Conservation (phyloP, 140 eudicot species). For the Flaveria floridana region DNA sequence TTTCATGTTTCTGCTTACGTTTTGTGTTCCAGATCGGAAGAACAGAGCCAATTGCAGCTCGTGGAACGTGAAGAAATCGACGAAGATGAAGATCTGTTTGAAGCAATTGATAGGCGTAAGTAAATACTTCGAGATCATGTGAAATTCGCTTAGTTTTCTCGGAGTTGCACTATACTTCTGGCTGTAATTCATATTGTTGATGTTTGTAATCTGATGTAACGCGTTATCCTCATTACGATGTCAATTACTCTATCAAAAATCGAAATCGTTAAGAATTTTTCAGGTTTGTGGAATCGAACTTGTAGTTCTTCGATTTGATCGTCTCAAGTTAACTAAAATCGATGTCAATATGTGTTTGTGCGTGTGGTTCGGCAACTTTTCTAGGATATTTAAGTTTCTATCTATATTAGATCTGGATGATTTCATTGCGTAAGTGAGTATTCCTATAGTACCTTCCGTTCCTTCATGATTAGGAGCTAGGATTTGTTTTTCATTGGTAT, state of each 20-base stretch:
- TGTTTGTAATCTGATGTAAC: neutral
- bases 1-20: slow-evolving; percentile 21
- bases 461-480: slow-evolving; percentile 15
- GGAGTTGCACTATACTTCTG: neutral
- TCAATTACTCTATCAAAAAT: neutral
- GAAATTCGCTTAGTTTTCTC: slow-evolving; percentile 19
- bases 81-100: slow-evolving; percentile 85
- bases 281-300: neutral
- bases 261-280: neutral
- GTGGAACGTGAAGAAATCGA: slow-evolving; percentile 85
- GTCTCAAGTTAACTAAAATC: neutral
- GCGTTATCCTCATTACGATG: neutral
- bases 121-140: neutral
- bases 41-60: slow-evolving; percentile 76
- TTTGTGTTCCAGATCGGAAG: slow-evolving; percentile 67
- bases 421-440: neutral
- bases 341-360: neutral
- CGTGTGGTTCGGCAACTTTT: neutral
- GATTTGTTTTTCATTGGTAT: too few species aligned
- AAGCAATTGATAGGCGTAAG: slow-evolving; percentile 80
- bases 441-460: neutral
- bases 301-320: neutral
- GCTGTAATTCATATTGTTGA: neutral
- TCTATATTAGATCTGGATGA: slow-evolving; percentile 14
- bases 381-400: neutral